Conservation (phyloP, 2,329 filamentous ascomycete species). For the Conoideocrella luteorostrata region DNA sequence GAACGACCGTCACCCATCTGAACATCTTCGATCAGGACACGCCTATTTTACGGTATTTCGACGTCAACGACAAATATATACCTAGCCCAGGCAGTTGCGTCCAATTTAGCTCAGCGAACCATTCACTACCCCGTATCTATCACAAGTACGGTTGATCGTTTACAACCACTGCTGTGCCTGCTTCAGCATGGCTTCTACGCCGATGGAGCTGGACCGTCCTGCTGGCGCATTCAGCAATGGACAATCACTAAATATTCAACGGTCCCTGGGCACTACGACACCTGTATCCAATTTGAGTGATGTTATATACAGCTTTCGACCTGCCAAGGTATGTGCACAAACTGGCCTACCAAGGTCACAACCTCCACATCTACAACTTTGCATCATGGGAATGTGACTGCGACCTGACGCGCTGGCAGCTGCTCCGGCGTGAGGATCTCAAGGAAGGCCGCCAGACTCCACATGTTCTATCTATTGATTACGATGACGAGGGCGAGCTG, state of each 20-base stretch:
- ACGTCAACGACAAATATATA: too few relatives aligned
- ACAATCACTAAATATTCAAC: constrained; percentile 43
- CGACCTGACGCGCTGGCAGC: constrained; percentile 20
- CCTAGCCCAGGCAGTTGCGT: too few relatives aligned
- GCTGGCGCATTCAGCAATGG: constrained; percentile 35
- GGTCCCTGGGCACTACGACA: constrained; percentile 35
- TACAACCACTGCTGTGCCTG: too few relatives aligned
- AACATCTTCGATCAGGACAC: too few relatives aligned
- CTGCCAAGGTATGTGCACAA: constrained; percentile 59
- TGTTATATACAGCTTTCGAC: constrained; percentile 69
- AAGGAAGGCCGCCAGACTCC: constrained; percentile 48
- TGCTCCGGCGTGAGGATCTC: constrained; percentile 53
- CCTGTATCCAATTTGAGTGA: constrained; percentile 66
- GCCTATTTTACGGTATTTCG: too few relatives aligned
- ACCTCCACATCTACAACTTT: too few relatives aligned
- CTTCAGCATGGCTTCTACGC: constrained; percentile 41
- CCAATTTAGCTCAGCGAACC: too few relatives aligned
- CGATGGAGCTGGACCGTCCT: constrained; percentile 50
- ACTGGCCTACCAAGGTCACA: too few relatives aligned
- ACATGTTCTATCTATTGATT: constrained; percentile 84
- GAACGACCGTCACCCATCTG: too few relatives aligned
- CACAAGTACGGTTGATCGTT: too few relatives aligned
- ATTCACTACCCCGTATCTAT: too few relatives aligned
- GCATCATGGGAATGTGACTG: too few relatives aligned
- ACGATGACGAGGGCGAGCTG: constrained; percentile 90